Base-by-base conservation (phyloP, 2,329 filamentous ascomycete species). In the Byssoonygena ceratinophila region DNA sequence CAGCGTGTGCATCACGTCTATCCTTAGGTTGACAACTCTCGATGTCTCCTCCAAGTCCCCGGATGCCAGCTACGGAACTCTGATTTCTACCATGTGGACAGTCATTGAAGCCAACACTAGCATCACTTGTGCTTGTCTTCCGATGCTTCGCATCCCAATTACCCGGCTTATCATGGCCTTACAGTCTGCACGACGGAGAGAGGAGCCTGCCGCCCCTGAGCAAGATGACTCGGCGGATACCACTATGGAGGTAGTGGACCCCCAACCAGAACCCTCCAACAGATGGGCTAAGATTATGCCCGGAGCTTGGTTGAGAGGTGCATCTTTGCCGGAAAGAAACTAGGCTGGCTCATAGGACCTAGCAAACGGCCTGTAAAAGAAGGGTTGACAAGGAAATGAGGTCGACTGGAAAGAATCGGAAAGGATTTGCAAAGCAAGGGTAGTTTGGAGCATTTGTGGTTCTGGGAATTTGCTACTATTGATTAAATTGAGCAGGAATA, bases 71-170 rank as follows among this genome's bases (percentile, higher is more conserved):
- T 52, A 57, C 18, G 66, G 65, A 29, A 62, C 64, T 5, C 48
- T 65, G 16, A 49, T 56, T 8, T 62, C 65, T 16, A 65, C 66
- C 6, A 60, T 65, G 16, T 71, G 68, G 68, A 66, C 65, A 7
- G 61, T 62, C 7, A 59, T 69, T 37, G 68, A 71, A 58, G 60
- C 62, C 25, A 64, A 65, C 45, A 58, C 62, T 12, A 66, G 60
- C 12, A 64, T 70, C n/a, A 66, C 68, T 29, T 69, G 67, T 52
- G 64, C 67, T 20, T 68, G 66, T 51, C 60, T 71, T 0, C 68
- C 68, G 8, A 69, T 68, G 64, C 56, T 64, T 16, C 61, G 64
- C 31, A 57, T 59, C 1, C 58, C 61, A 2, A 54, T 68, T 6
- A 36, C 58, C 3, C 46, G 55, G 16, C 8, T 64, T 7, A 54